Conservation (phyloP, 2,329 filamentous ascomycete species). For the Didymella exigua region DNA sequence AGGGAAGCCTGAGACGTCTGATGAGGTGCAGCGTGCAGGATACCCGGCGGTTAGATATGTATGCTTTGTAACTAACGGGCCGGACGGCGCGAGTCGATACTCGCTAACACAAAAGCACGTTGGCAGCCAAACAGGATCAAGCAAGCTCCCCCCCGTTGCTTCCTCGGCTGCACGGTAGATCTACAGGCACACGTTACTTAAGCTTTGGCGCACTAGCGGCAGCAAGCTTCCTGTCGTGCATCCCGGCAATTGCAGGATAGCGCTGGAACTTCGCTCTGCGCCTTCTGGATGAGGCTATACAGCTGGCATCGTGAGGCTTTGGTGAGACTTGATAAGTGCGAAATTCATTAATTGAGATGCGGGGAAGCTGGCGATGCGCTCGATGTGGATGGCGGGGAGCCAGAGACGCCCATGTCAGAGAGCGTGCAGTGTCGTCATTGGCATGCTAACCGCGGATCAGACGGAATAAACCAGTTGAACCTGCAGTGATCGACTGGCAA, state of each 20-base stretch:
- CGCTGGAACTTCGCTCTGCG: not conserved
- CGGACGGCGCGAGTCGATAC: constrained; percentile 5
- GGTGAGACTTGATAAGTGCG: constrained; percentile 16
- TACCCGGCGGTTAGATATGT: constrained; percentile 12
- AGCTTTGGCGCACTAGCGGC: too few species aligned
- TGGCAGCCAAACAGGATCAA: constrained; percentile 4
- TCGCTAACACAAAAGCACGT: not conserved
- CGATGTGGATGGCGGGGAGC: constrained; percentile 7
- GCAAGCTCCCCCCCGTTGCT: not conserved
- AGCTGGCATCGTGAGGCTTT: constrained; percentile 1
- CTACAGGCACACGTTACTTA: constrained; percentile 23
- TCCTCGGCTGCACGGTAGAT: constrained; percentile 11
- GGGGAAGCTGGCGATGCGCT: constrained; percentile 14
- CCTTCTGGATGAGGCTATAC: constrained; percentile 4
- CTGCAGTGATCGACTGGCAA: not conserved
- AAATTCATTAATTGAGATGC: constrained; percentile 20
- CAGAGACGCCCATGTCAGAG: constrained; percentile 13
- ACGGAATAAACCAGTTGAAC: constrained; percentile 3
- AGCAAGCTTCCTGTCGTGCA: constrained; percentile 24
- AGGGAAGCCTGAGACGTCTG: constrained; percentile 1
- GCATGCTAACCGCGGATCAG: constrained; percentile 21
- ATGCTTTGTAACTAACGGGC: not conserved
- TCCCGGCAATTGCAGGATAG: constrained; percentile 40
- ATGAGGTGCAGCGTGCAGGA: constrained; percentile 10
- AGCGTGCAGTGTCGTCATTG: constrained; percentile 50